phyloP scores from a whole-genome alignment of 306 rosid genomes.

The Erythrophleum fordii region DNA sequence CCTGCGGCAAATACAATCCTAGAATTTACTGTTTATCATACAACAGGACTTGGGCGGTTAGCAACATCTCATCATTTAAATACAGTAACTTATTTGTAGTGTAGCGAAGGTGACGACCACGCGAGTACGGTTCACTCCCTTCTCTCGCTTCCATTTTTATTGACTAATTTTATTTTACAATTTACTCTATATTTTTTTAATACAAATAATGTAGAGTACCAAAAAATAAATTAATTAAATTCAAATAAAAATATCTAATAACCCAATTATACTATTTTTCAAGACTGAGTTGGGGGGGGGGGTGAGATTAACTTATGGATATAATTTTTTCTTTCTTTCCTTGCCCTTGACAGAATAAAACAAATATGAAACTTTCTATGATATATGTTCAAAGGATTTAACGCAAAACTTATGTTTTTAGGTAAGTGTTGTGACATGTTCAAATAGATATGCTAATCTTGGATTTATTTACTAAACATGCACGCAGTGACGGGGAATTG shows the following conservation, averaged over 20 bases:
- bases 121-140: neutral
- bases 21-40: constrained; percentile 1
- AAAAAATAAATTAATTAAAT: no score
- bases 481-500: neutral
- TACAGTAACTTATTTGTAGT: neutral
- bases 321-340: no score
- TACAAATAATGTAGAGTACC: no score
- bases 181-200: no score
- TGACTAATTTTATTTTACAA: neutral
- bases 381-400: no score
- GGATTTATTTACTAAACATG: neutral
- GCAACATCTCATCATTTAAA: neutral
- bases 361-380: no score
- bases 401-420: no score
- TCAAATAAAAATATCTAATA: no score
- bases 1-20: neutral
- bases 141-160: neutral
- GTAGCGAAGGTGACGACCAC: neutral
- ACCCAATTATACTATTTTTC: no score
- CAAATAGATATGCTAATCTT: neutral
- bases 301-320: no score
- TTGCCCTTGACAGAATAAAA: neutral
- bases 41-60: constrained; percentile 8
- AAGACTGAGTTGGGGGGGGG: no score
- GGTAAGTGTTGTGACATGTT: neutral